phyloP scores from a whole-genome alignment of 176 grass and related monocot genomes.

The Triticum timopheevii region DNA sequence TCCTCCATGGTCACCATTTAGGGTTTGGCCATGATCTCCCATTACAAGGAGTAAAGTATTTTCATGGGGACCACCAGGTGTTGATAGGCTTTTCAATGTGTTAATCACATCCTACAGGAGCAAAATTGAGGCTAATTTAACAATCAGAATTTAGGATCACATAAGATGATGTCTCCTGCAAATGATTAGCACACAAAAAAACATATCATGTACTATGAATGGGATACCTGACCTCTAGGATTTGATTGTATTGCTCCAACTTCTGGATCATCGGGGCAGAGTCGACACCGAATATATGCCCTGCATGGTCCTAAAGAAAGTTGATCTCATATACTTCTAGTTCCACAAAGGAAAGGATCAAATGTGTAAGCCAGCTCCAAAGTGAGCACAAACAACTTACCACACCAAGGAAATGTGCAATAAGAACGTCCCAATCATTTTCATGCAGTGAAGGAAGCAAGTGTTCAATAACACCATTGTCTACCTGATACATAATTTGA shows the following conservation, averaged over 20 bases:
- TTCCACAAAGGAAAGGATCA: conserved; percentile 21
- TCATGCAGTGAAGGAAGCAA: conserved; percentile 76
- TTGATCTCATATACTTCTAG: conserved; percentile 45
- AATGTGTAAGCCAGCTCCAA: background rate
- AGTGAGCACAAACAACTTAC: conserved; percentile 52
- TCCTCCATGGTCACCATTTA: conserved; percentile 97
- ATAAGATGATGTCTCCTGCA: background rate
- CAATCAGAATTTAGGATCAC: background rate
- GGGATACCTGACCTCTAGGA: conserved; percentile 56
- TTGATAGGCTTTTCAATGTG: conserved; percentile 66
- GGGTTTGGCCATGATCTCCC: conserved; percentile 97
- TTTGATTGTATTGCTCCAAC: conserved; percentile 89
- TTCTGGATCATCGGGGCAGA: conserved; percentile 91
- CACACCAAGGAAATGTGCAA: conserved; percentile 98
- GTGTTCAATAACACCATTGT: conserved; percentile 90
- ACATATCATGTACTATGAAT: background rate
- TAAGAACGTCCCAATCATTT: conserved; percentile 96
- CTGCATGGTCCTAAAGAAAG: conserved; percentile 95
- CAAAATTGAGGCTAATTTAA: conserved; percentile 1
- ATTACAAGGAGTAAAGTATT: conserved; percentile 92
- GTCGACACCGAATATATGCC: conserved; percentile 95
- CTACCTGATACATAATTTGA: conserved; percentile 59
- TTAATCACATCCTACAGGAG: conserved; percentile 63
- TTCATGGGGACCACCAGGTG: conserved; percentile 70
- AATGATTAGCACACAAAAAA: background rate